A percentile compares a stretch with the other conserved stretches of the same genome.
Evolutionary conservation across 2,329 filamentous ascomycete species (phyloP).

Genomic region (Westerdykella ornata): DNA sequence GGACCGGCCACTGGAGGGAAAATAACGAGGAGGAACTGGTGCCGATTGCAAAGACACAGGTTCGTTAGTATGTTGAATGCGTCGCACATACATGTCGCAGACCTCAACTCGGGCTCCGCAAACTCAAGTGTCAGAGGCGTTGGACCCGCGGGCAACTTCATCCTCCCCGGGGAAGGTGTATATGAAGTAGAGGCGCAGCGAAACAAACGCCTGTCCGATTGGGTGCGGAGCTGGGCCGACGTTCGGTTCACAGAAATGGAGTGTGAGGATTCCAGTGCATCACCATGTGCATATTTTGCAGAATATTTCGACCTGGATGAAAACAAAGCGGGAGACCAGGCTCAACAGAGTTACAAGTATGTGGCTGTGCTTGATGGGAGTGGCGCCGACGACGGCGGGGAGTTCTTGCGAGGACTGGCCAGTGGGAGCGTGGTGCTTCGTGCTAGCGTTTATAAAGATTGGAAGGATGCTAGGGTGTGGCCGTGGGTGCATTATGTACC

Average conservation of each 20-base stretch:
- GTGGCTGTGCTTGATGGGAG: constrained; percentile 65
- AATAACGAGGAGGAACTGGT: constrained; percentile 54
- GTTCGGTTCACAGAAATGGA: constrained; percentile 39
- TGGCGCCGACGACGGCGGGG: constrained; percentile 11
- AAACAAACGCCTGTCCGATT: constrained; percentile 28
- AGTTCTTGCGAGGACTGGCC: constrained; percentile 47
- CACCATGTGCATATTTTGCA: constrained; percentile 42
- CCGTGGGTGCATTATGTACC: constrained; percentile 78
- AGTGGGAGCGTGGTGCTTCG: constrained; percentile 66
- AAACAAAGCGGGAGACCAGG: neutral
- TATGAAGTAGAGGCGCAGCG: constrained; percentile 12
- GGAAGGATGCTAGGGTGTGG: constrained; percentile 63
- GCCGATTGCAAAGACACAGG: constrained; percentile 65
- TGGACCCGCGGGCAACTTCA: constrained; percentile 36
- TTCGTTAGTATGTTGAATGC: constrained; percentile 68
- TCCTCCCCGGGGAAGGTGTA: constrained; percentile 29
- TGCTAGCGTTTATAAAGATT: constrained; percentile 68
- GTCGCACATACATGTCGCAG: constrained; percentile 48
- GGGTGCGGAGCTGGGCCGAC: constrained; percentile 35
- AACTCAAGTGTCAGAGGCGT: constrained; percentile 13
- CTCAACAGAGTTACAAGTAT: constrained; percentile 16
- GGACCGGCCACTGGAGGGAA: constrained; percentile 44
- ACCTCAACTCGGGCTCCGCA: constrained; percentile 24
- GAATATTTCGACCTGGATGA: constrained; percentile 28
- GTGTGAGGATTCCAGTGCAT: constrained; percentile 33